Evolutionary conservation across 495 filamentous ascomycete genomes (phyloP), one percentile per base, ranked within the genome.

Genomic region (Trichoderma reesei): DNA sequence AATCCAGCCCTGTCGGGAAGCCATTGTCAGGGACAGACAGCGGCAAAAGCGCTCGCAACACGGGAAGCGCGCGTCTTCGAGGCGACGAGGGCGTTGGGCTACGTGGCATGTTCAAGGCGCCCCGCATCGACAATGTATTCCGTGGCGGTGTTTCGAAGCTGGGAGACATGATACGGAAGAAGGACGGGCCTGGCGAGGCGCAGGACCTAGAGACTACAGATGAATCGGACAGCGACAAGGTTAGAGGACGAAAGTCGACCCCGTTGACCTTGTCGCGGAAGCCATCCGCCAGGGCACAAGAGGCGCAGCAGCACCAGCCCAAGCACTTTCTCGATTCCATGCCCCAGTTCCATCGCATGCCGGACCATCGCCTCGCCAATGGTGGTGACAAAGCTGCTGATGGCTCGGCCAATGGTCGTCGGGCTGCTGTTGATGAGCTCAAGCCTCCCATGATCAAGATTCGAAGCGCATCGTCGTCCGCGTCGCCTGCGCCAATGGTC

Each of bases 391-490:
- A 7, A 20, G 65, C 3, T 44, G 56, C 38, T 62, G 64, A 18
- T 61, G 68, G 42, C 69, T 72, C 74, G 38, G 67, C 72, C 3
- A 60, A 73, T n/a, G 75, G 72, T 62, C 76, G 73, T 26, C 68
- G 74, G 9, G 79, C 79, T 4, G 77, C 78, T 8, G 72, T 82
- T 62, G 80, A 86, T 36, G 72, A 77, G 6, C 78, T 88, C 59
- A 82, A 85, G 64, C 84, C 85, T 13, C 86, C 87, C 5, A 77
- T 78, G 56, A 85, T 89, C 65, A 83, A 89, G 64, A 71, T 89
- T 41, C 79, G 82, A 68, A 71, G 72, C 66, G 70, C 81, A 56
- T 82, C 80, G 6, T 75, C 80, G 14, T 71, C 70, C 1, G 69
- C 73, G 5, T 73, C 77, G 3, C 76, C 77, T 14, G 67, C 76